Percentiles rank a stretch among this genome's conserved stretches.
phyloP scores from a whole-genome alignment of 2,329 filamentous ascomycete species.

The Aureobasidium sp. region DNA sequence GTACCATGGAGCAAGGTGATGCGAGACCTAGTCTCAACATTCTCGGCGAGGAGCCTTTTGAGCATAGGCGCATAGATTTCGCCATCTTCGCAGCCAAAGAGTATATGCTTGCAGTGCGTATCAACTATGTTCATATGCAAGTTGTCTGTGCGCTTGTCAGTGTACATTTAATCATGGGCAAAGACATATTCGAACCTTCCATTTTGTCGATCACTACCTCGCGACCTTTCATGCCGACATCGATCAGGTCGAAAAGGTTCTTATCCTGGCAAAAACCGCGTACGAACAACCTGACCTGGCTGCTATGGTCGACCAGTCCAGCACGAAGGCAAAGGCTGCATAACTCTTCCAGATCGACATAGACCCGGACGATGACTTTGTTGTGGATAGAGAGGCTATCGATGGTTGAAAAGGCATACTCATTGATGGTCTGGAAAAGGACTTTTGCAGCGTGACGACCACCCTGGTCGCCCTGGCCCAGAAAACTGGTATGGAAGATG shows the following conservation, averaged over 20 bases:
- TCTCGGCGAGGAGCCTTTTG: conserved; percentile 35
- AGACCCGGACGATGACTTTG: conserved; percentile 39
- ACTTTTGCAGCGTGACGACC: conserved; percentile 47
- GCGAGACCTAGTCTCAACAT: conserved; percentile 37
- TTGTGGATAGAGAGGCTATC: conserved; percentile 33
- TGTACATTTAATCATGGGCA: not conserved
- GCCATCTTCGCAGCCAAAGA: conserved; percentile 52
- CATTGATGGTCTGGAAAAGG: conserved; percentile 42
- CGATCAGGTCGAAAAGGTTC: conserved; percentile 51
- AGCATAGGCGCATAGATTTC: conserved; percentile 46
- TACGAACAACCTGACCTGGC: conserved; percentile 46
- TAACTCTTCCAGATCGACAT: conserved; percentile 36
- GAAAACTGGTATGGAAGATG: conserved; percentile 26
- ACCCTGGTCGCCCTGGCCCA: conserved; percentile 37
- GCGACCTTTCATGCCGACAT: conserved; percentile 30
- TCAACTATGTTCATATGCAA: conserved; percentile 49
- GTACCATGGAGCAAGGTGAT: conserved; percentile 50
- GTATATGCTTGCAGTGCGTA: conserved; percentile 52
- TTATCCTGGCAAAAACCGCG: conserved; percentile 51
- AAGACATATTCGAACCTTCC: conserved; percentile 28
- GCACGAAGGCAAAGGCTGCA: conserved; percentile 36
- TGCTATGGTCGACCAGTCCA: conserved; percentile 42
- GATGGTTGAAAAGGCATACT: conserved; percentile 28
- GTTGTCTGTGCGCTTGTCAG: conserved; percentile 32
- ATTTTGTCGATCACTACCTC: conserved; percentile 36